These are phyloP conservation scores for Nitzschia palea DNA, from an alignment of 108 stramenopile genomes.

Conservation along the genomic window DNA sequence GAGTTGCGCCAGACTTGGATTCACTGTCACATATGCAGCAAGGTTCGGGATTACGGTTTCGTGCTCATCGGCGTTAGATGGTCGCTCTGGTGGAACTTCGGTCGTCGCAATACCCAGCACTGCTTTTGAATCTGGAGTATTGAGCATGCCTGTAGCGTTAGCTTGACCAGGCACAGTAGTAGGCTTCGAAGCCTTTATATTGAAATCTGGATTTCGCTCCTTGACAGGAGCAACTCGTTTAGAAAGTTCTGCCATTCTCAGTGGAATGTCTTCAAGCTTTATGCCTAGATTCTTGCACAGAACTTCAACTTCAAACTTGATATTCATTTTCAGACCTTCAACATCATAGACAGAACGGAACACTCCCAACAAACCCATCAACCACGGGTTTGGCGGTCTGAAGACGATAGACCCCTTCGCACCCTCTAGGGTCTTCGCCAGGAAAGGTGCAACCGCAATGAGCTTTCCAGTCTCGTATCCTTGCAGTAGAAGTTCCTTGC, in stretches of 20 bases:
- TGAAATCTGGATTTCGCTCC: slow-evolving; percentile 98
- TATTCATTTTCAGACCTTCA: slow-evolving; percentile 98
- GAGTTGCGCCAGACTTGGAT: slow-evolving; percentile 82
- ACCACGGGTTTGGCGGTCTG: slow-evolving; percentile 99
- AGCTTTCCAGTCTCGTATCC: slow-evolving; percentile 98
- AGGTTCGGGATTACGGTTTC: slow-evolving; percentile 97
- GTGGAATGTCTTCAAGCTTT: slow-evolving; percentile 90
- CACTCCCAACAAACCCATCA: slow-evolving; percentile 95
- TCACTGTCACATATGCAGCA: slow-evolving; percentile 92
- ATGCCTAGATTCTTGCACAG: slow-evolving; percentile 96
- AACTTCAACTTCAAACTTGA: slow-evolving; percentile 99
- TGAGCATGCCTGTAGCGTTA: slow-evolving; percentile 24
- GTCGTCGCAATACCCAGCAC: background rate
- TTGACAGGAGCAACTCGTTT: slow-evolving; percentile 86
- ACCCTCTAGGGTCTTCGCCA: slow-evolving; percentile 97
- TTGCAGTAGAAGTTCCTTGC: slow-evolving; percentile 96
- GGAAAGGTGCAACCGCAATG: slow-evolving; percentile 97
- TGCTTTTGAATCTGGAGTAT: slow-evolving; percentile 48
- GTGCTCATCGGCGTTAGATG: slow-evolving; percentile 50
- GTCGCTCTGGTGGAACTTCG: slow-evolving; percentile 10
- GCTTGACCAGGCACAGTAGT: slow-evolving; percentile 3
- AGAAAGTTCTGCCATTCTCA: slow-evolving; percentile 62
- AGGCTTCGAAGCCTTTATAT: slow-evolving; percentile 59
- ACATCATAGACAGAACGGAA: slow-evolving; percentile 94
- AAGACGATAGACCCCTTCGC: slow-evolving; percentile 92